Percentiles rank a stretch among this genome's conserved stretches.
phyloP scores from a whole-genome alignment of 129 eudicot species.

The Mikania micrantha region DNA sequence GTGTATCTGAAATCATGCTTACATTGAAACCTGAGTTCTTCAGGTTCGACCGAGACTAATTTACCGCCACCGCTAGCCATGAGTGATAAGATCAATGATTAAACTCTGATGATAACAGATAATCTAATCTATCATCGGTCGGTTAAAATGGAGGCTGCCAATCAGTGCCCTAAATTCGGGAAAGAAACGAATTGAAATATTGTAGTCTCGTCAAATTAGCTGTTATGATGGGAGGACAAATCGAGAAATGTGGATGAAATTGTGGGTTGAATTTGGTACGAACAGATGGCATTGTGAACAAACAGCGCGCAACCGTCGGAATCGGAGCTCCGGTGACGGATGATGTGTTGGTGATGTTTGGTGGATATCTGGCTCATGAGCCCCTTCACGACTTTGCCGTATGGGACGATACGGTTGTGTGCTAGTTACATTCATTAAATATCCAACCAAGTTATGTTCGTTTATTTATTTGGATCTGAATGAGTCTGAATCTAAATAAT shows the following conservation, averaged over 20 bases:
- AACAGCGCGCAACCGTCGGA: conserved; percentile 22
- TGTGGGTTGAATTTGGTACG: conserved; percentile 15
- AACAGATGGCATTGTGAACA: conserved; percentile 23
- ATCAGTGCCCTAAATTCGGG: conserved; percentile 4
- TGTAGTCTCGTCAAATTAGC: background rate
- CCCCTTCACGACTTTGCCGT: no score
- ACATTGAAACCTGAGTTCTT: conserved; percentile 78
- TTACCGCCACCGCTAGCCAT: conserved; percentile 43
- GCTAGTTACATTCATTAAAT: no score
- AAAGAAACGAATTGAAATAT: conserved; percentile 14
- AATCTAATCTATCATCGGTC: conserved; percentile 1
- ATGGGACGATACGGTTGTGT: no score
- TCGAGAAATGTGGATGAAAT: conserved; percentile 32
- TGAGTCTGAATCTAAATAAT: no score
- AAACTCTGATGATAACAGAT: background rate
- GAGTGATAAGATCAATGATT: conserved; percentile 18
- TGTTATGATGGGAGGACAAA: background rate
- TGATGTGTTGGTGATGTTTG: no score
- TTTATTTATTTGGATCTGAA: no score
- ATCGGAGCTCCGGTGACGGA: conserved; percentile 23
- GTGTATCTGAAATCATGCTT: background rate
- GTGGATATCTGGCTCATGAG: no score
- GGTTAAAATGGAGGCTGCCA: conserved; percentile 13
- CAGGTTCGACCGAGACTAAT: conserved; percentile 66
- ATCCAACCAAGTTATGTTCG: no score